A percentile compares a stretch with the other conserved stretches of the same genome.
Evolutionary conservation across 768 basidiomycete genomes (phyloP).

Genomic region (Termitomyces sp.): DNA sequence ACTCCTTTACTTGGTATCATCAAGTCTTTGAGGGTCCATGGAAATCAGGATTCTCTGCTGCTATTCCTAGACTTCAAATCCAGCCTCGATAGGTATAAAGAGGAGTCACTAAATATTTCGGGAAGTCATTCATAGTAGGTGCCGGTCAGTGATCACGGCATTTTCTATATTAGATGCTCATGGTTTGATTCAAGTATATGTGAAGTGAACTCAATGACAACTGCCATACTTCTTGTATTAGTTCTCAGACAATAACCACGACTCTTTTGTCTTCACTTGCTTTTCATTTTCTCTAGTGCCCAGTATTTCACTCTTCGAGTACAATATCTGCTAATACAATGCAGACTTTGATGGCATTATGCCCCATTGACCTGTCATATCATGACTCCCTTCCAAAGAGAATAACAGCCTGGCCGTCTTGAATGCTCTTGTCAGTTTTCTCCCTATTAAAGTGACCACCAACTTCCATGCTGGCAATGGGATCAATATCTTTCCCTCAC

Average conservation of each 20-base stretch:
- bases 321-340: constrained; percentile 59
- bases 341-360: constrained; percentile 35
- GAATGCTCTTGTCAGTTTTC: constrained; percentile 25
- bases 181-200: too few species aligned
- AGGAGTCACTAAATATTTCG: too few species aligned
- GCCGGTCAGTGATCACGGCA: too few species aligned
- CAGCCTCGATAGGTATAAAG: too few species aligned
- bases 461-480: constrained; percentile 14
- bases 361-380: constrained; percentile 25
- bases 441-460: constrained; percentile 44
- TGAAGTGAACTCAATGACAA: not conserved
- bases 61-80: too few species aligned
- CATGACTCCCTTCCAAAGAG: constrained; percentile 15
- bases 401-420: constrained; percentile 52
- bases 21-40: too few species aligned
- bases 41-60: too few species aligned
- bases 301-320: constrained; percentile 15
- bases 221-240: not conserved
- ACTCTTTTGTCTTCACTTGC: not conserved
- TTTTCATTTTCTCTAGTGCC: constrained; percentile 13
- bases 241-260: not conserved
- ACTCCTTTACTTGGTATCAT: too few species aligned
- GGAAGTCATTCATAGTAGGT: too few species aligned
- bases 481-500: constrained; percentile 47
- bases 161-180: too few species aligned